Evolutionary conservation across 495 filamentous ascomycete genomes (phyloP).

Genomic region (Penicillium verhagenii): DNA sequence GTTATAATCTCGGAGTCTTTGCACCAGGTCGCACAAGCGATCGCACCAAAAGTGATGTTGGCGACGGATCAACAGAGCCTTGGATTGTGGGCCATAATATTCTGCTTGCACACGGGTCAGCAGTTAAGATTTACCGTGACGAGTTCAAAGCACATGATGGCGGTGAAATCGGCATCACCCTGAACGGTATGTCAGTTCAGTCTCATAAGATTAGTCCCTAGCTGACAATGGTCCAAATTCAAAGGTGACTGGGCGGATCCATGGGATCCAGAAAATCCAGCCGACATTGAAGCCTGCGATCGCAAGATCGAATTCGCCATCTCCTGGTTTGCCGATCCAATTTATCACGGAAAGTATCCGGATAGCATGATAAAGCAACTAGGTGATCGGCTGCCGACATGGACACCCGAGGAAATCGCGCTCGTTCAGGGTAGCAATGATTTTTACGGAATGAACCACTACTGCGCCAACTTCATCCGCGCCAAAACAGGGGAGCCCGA

Average conservation of each 20-base stretch:
- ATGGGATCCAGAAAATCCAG: constrained; percentile 49
- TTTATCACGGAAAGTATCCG: constrained; percentile 74
- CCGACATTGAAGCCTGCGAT: constrained; percentile 50
- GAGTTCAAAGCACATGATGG: constrained; percentile 49
- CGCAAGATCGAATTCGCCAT: constrained; percentile 56
- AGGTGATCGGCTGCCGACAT: constrained; percentile 64
- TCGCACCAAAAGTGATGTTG: constrained; percentile 45
- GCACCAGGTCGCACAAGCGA: constrained; percentile 53
- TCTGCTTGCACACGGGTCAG: constrained; percentile 49
- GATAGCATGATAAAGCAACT: constrained; percentile 74
- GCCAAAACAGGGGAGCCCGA: constrained; percentile 60
- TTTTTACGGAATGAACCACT: constrained; percentile 86
- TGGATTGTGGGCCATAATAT: constrained; percentile 53
- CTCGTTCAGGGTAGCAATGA: constrained; percentile 74
- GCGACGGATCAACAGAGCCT: constrained; percentile 49
- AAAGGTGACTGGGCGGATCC: constrained; percentile 63
- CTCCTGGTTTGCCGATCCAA: constrained; percentile 66
- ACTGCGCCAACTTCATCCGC: constrained; percentile 79
- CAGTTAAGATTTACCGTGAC: constrained; percentile 51
- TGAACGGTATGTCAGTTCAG: constrained; percentile 41
- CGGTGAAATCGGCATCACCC: constrained; percentile 54
- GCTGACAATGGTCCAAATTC: not conserved
- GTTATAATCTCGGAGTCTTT: constrained; percentile 51
- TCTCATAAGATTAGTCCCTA: not conserved
- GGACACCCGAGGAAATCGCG: constrained; percentile 61